A percentile compares a stretch with the other conserved stretches of the same genome.
These are phyloP conservation scores for Fomitopsis serialis DNA, from an alignment of 768 basidiomycete species.

Conservation along the genomic window DNA sequence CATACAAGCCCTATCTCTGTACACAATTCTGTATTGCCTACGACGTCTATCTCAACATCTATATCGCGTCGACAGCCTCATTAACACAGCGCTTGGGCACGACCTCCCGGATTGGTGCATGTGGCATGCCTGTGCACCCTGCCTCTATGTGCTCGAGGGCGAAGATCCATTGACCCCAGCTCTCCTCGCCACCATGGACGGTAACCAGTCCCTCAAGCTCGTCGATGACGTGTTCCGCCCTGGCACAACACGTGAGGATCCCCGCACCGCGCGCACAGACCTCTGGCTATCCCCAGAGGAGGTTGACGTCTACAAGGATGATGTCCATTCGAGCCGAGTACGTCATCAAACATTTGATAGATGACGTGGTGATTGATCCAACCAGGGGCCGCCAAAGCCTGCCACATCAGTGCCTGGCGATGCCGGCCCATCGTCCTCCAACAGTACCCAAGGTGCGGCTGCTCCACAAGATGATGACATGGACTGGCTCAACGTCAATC, in stretches of 20 bases:
- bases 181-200: constrained; percentile 17
- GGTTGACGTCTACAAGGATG: constrained; percentile 18
- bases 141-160: constrained; percentile 15
- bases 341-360: too few relatives aligned
- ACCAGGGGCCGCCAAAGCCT: too few relatives aligned
- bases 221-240: constrained; percentile 3
- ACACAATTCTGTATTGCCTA: constrained; percentile 21
- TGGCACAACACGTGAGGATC: neutral
- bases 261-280: neutral
- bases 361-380: too few relatives aligned
- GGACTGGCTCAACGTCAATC: neutral
- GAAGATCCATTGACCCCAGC: constrained; percentile 9
- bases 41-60: constrained; percentile 24
- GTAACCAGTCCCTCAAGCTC: constrained; percentile 17
- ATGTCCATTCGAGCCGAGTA: too few relatives aligned
- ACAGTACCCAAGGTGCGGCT: neutral
- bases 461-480: too few relatives aligned
- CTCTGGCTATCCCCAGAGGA: constrained; percentile 5
- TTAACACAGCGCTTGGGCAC: constrained; percentile 10
- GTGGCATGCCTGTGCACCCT: constrained; percentile 21
- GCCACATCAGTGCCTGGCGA: too few relatives aligned
- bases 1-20: neutral
- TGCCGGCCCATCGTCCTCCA: neutral
- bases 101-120: constrained; percentile 19
- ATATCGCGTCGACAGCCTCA: constrained; percentile 6